Percentiles rank a stretch among this genome's conserved stretches.
phyloP scores from a whole-genome alignment of 106 monocot species.

The Chionographis japonica region DNA sequence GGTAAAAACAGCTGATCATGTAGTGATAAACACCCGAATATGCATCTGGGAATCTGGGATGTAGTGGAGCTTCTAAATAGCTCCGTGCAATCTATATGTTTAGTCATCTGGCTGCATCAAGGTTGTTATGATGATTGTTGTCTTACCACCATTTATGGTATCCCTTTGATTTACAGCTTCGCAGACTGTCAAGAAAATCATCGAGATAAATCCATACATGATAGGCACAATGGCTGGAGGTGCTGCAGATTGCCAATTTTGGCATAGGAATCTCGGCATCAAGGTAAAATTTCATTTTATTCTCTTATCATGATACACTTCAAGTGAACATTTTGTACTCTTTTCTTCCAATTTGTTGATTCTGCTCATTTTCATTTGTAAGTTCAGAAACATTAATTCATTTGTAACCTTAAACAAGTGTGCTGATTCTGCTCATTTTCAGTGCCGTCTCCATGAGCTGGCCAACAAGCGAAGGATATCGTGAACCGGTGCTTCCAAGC shows the following conservation, averaged over 20 bases:
- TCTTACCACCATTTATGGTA: neutral
- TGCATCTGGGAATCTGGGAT: too few species aligned
- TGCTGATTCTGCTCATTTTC: neutral
- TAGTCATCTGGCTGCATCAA: neutral
- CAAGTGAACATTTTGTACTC: too few species aligned
- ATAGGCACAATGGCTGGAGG: constrained; percentile 93
- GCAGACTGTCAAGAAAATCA: constrained; percentile 82
- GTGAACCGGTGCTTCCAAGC: constrained; percentile 82
- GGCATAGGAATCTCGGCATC: constrained; percentile 83
- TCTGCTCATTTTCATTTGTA: neutral
- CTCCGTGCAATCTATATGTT: neutral
- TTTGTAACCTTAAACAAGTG: neutral
- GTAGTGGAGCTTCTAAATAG: too few species aligned
- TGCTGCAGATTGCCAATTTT: constrained; percentile 95
- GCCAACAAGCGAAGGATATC: constrained; percentile 92
- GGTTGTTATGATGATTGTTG: neutral
- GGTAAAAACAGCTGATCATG: too few species aligned
- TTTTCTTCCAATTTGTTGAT: neutral
- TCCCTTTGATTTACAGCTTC: constrained; percentile 50
- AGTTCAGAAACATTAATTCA: neutral
- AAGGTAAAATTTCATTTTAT: constrained; percentile 35
- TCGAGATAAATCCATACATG: constrained; percentile 93
- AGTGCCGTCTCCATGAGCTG: constrained; percentile 86
- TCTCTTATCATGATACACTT: neutral
- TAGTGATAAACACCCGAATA: too few species aligned